Base-by-base conservation (phyloP, 2,329 filamentous ascomycete species). In the Hyphodiscus sp. region DNA sequence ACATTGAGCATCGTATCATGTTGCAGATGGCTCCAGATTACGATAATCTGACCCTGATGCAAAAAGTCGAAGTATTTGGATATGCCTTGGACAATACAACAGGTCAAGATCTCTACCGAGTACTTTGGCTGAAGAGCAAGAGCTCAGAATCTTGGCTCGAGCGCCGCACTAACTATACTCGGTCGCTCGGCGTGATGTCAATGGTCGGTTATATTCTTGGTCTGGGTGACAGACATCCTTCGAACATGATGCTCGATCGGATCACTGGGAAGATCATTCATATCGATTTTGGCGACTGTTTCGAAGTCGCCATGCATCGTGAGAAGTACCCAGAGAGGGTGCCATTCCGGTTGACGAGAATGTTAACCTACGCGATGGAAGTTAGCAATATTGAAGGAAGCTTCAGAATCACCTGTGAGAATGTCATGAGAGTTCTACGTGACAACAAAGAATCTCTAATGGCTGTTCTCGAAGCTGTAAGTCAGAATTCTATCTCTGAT, bases 181-280 rank as follows among this genome's bases (percentile, higher is more conserved):
- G 94, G 54, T 97, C 92, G 1, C 78, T 99, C 1, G 94, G 90
- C 63, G 94, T 99, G 65, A 99, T 99, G 94, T 96, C 91, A n/a
- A 99, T 99, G 91, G 94, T 97, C n/a, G 94, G 94, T 59, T 99
- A 99, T 71, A 97, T 99, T 60, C 83, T 99, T 20, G 95, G 94
- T 56, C 78, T 99, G 15, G 94, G 94, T 51, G 94, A 99, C 73
- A 86, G 95, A 47, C 94, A 99, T 73, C 95, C 95, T 41, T 96
- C 91, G 56, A 99, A 99, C 70, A 75, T 99, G 66, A 95, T 99
- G 87, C 85, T 99, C 42, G 94, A 99, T 70, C 87, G 91, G 41
- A 84, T 95, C 57, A 97, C 92, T 1, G 94, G 94, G 68, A 96
- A 95, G 75, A 94, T 99, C 58, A 86, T 99, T 61, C 94, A 99